These are phyloP conservation scores for Suillus subaureus DNA, from an alignment of 768 basidiomycete species.

Conservation along the genomic window DNA sequence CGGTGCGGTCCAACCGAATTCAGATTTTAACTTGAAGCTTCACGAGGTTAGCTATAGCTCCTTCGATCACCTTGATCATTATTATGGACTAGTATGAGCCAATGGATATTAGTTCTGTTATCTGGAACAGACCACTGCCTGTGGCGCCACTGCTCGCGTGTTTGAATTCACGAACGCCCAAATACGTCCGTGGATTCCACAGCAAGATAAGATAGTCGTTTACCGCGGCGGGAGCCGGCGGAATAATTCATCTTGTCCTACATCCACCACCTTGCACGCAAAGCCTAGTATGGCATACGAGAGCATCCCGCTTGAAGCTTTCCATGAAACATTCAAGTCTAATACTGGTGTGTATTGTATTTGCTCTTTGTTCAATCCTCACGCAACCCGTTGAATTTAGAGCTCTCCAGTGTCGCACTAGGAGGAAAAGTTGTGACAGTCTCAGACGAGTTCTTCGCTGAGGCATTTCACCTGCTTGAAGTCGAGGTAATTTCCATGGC, in stretches of 20 bases:
- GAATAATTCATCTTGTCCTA: neutral
- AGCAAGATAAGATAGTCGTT: neutral
- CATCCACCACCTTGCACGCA: neutral
- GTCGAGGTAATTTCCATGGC: conserved; percentile 58
- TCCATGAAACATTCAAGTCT: conserved; percentile 47
- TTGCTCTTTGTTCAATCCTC: neutral
- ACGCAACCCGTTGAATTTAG: conserved; percentile 40
- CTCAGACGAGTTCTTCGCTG: conserved; percentile 97
- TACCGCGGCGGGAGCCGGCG: neutral
- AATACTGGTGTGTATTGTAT: conserved; percentile 47
- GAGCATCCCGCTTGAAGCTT: conserved; percentile 47
- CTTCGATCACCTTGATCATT: neutral
- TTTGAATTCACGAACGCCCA: neutral
- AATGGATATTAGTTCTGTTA: neutral
- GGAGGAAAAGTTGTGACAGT: conserved; percentile 75
- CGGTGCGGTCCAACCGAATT: neutral
- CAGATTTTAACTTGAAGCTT: neutral
- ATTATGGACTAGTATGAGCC: neutral
- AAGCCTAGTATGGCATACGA: conserved; percentile 43
- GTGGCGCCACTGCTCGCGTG: neutral
- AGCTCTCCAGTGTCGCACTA: conserved; percentile 85
- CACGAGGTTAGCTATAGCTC: neutral
- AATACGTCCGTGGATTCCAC: neutral
- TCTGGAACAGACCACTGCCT: neutral
- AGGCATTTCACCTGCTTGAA: conserved; percentile 79